Evolutionary conservation across 225 moss, liverwort and hornwort species (phyloP), one percentile per base, ranked within the genome.

Genomic region (Marchantia polymorpha): DNA sequence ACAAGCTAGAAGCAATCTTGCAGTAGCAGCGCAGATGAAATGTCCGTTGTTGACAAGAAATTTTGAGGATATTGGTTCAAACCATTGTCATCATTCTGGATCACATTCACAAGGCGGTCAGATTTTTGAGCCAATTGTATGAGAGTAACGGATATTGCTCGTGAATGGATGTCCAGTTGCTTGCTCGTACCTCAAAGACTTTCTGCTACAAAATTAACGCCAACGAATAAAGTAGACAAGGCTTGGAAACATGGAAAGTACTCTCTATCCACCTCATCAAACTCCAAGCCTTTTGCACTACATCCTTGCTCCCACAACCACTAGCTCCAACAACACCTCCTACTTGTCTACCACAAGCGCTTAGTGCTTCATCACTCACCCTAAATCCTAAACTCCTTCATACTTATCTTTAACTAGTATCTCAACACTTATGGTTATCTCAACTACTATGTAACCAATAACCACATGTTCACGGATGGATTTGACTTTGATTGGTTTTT

Each of bases 51-150:
- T 93, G 55, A 92, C 90, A 70, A 99, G 81, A 75, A 92, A 85
- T 79, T 89, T 95, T 47, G 88, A 83, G 53, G 99, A 93, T 52
- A 99, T 79, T 73, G 95, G 82, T 85, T 95, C 99, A 89, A 93
- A 95, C 81, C 95, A 99, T 99, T 93, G 81, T 97, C 99, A 72
- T 99, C 99, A 79, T 93, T 95, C 94, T 99, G 87, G 84, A 93
- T 88, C 74, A 92, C 81, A 80, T 91, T 89, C 78, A 94, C 92
- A 75, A 99, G 90, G 76, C 94, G 95, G n/a, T n/a, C n/a, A n/a
- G n/a, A n/a, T n/a, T n/a, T n/a, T n/a, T n/a, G n/a, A n/a, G 52
- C 94, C 93, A 70, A 99, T 91, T 81, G 86, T 87, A 75, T 99
- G 99, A 11, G 99, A 91, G 39, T 93, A 93, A 79, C 99, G 89